Evolutionary conservation across 106 monocot species (phyloP), one percentile per base, ranked within the genome.

Genomic region (Gastrodia elata): DNA sequence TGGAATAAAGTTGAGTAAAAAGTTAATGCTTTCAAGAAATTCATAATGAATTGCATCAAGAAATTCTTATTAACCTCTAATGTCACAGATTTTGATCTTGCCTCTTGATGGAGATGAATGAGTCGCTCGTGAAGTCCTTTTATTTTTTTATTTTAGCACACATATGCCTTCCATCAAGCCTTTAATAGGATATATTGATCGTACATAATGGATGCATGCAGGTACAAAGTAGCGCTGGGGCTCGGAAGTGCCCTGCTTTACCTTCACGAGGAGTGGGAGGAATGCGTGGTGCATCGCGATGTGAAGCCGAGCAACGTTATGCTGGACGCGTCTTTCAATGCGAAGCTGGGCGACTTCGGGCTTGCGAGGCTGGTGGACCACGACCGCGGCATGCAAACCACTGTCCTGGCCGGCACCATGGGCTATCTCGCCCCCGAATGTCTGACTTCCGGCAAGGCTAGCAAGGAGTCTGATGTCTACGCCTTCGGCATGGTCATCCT

Each of bases 241-340:
- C 57, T 89, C 20, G 89, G 83, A 0, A 79, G 78, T 10, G 83
- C 85, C 1, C 36, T 89, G 44, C 80, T 89, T 39, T 89, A 89
- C 65, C 83, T 89, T 8, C 89, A 89, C 49, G 85, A 89, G 64
- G 85, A 83, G 46, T 83, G 83, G 76, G 78, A 78, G 64, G 78
- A 76, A 16, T 85, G 83, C 65, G 80, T 89, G 15, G 78, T 89
- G 37, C 89, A 85, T 38, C 52, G 89, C 18, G 77, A 77, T 13
- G 13, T 77, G n/a, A 77, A 77, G 22, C 77, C 77, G 3, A 77
- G 77, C 69, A 77, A 77, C 36, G 77, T 77, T 4, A 77, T 77
- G 77, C 71, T 77, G n/a, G 77, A 77, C 61, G 59, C 71, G 10
- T 40, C 1, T 15, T 77, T 71, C 41, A 39, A 77, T 25, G 77